Evolutionary conservation across 805 yeast genomes (phyloP), one percentile per base, ranked within the genome.

Genomic region (Millerago galiae): DNA sequence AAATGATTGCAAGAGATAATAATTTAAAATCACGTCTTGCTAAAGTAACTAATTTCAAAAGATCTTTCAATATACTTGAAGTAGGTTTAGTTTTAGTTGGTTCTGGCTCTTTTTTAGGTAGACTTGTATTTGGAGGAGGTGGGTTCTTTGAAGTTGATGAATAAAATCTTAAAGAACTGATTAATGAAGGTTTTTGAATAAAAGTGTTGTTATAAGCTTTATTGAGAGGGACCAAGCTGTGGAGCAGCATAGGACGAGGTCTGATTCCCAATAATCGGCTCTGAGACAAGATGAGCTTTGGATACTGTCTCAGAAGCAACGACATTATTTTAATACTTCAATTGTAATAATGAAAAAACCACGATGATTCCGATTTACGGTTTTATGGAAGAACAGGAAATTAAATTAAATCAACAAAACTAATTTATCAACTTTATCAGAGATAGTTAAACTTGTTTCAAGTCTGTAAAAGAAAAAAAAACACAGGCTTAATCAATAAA

Each of bases 21-120:
- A 75, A 44, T 44, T 66, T 70, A 52, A 70, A 50, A 52, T 75
- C 81, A 43, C 65, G 62, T 39, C 63, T 62, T 0, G 75, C 77
- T 38, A 75, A 54, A 37, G 58, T 58, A 5, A 71, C 45, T 9
- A 75, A 58, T 37, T 79, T 54, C 29, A 57, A 45, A 4, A 73
- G 61, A 28, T 55, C 59, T 28, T 41, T 48, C 46, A 46, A 47
- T 34, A 21, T 21, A 21, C 24, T 21, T 21, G 24, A 21, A 21
- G 24, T 7, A 7, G 24, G 7, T 5, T 21, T 21, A 21, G 4
- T 21, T 21, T 5, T 24, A 9, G 16, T 11, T 7, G 29, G 11
- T 8, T 17, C 29, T 17, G 34, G 12, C 8, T 29, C 38, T 14
- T 14, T 24, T 25, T 32, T 39, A 14, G 38, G 17, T 25, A 30